Base-by-base conservation (phyloP, 2,329 filamentous ascomycete species). In the Pleoardoris graminearum region DNA sequence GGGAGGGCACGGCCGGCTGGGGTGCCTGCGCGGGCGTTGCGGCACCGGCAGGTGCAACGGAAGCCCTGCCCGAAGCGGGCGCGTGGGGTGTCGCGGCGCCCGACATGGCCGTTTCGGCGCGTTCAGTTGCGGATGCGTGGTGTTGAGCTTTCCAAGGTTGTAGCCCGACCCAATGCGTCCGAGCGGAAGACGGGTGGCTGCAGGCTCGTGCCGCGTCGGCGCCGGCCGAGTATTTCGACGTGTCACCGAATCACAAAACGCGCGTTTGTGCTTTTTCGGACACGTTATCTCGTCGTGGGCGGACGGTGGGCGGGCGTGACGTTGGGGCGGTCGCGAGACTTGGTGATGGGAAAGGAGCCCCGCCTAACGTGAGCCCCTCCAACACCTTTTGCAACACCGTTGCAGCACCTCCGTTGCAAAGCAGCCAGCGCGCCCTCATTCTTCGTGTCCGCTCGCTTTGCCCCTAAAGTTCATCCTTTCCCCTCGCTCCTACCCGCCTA, bases 1-100 rank as follows among this genome's bases (percentile, higher is more conserved):
- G 85, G 2, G 82, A 76, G 27, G 87, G 81, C 53, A 83, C 76
- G 57, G 78, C 72, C 73, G 67, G 81, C 51, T 44, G 62, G 38
- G 39, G 58, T 53, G 32, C 64, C 48, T 25, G 63, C 4, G 67
- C 63, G 17, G 66, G 66, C 4, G 69, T 70, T 3, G 61, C 63
- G 45, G 62, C 52, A 43, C 63, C 63, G 14, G 69, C 76, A 14
- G 69, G 64, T 12, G 66, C 62, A 16, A 68, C 51, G 17, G 68
- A 69, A 39, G 70, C 62, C n/a, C 61, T 59, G 23, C 63, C 63
- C 32, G 70, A 72, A 37, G 61, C 48, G 36, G 68, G 53, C 22
- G 63, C 66, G 57, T 66, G 66, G 54, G 70, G 69, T 41, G 70
- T 71, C 21, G 67, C 60, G 23, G 68, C 64, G 37, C 44, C 63